These are phyloP conservation scores for Didymellaceae sp. DNA, from an alignment of 2,329 filamentous ascomycete species.

Conservation along the genomic window DNA sequence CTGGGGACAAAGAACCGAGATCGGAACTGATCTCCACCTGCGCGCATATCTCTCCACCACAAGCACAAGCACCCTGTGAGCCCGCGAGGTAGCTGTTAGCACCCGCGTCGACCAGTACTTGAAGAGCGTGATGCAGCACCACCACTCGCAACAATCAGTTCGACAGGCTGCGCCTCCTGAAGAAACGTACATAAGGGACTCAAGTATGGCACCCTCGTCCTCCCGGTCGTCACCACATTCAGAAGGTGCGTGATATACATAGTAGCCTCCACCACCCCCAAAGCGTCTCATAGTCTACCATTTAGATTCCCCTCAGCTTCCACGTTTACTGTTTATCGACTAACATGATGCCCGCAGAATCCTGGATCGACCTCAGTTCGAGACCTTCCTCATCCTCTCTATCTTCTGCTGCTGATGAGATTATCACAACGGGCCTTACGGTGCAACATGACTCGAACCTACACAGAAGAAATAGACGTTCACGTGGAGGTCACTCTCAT, in stretches of 20 bases:
- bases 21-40: conserved; percentile 40
- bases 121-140: conserved; percentile 36
- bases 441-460: conserved; percentile 71
- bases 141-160: conserved; percentile 29
- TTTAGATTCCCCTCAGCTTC: not conserved
- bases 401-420: conserved; percentile 83
- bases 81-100: conserved; percentile 6
- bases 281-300: not conserved
- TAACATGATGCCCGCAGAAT: conserved; percentile 66
- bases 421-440: conserved; percentile 85
- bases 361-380: conserved; percentile 93
- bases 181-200: conserved; percentile 23
- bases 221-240: conserved; percentile 29
- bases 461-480: conserved; percentile 63
- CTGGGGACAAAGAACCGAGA: conserved; percentile 23
- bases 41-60: conserved; percentile 34
- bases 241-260: conserved; percentile 30
- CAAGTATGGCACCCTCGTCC: conserved; percentile 32
- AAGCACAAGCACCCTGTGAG: conserved; percentile 21
- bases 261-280: no score
- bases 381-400: conserved; percentile 93
- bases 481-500: conserved; percentile 45
- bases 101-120: not conserved
- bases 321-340: conserved; percentile 5
- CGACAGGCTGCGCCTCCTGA: conserved; percentile 28